These are phyloP conservation scores for Ustilago esculenta DNA, from an alignment of 1,284 basidiomycete species.

Conservation along the genomic window DNA sequence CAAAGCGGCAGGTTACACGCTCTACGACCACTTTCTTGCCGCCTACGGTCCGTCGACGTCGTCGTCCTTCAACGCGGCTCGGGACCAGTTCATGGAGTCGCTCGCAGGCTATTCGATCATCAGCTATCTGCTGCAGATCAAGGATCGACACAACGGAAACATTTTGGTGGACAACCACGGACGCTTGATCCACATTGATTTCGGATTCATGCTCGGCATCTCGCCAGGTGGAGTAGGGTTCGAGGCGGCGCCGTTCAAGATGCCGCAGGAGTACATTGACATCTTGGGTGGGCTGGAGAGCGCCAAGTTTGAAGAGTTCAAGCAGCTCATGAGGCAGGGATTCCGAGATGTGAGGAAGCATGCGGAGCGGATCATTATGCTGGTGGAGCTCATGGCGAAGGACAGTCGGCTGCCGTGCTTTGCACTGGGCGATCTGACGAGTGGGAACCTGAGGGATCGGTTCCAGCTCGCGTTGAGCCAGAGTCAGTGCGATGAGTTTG, in stretches of 20 bases:
- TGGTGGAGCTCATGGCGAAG: constrained; percentile 97
- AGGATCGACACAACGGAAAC: constrained; percentile 98
- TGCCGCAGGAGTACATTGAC: constrained; percentile 94
- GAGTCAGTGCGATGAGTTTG: constrained; percentile 84
- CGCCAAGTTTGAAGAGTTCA: constrained; percentile 84
- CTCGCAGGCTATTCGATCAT: constrained; percentile 90
- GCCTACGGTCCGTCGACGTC: constrained; percentile 58
- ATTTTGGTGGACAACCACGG: constrained; percentile 95
- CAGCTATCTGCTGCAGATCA: constrained; percentile 95
- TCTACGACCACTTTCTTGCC: constrained; percentile 64
- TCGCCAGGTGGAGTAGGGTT: constrained; percentile 94
- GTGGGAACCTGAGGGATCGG: constrained; percentile 83
- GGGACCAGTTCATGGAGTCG: constrained; percentile 86
- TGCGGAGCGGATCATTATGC: constrained; percentile 92
- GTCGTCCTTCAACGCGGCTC: constrained; percentile 70
- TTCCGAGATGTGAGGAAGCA: constrained; percentile 95
- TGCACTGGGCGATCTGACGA: constrained; percentile 87
- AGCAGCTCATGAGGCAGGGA: constrained; percentile 85
- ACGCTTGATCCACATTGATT: constrained; percentile 92
- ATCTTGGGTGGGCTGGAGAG: constrained; percentile 88
- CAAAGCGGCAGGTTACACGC: constrained; percentile 54
- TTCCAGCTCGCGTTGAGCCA: constrained; percentile 92
- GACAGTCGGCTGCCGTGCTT: constrained; percentile 95
- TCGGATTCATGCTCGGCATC: constrained; percentile 92
- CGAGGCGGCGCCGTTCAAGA: constrained; percentile 98